Evolutionary conservation across 345 rosid species (phyloP), one percentile per base, ranked within the genome.

Genomic region (Gossypium raimondii): DNA sequence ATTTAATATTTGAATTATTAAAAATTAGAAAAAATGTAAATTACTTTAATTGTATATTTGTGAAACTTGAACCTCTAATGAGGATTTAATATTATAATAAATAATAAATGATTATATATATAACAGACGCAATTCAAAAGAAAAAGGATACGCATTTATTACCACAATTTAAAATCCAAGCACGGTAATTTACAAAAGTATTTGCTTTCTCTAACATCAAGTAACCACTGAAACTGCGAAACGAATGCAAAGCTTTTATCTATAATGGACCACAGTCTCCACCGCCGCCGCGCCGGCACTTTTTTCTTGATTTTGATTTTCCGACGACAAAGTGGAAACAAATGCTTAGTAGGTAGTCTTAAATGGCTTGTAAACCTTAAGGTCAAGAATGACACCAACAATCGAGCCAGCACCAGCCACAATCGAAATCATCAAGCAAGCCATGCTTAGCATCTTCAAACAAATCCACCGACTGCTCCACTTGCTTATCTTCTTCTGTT

Each of bases 391-490:
- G 9, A 88, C 82, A 12, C 91, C 91, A 38, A 78, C 91, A 62
- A 88, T 66, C 11, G 91, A 87, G 29, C 91, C 89, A 24, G 82
- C 84, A 12, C 83, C 65, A 14, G 65, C 41, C 16, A 13, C 43
- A 27, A 27, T 29, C 43, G 41, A 59, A 25, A 59, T 12, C 38
- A 12, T 27, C 38, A 59, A 25, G 17, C 64, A 59, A 59, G 86
- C 84, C 64, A 70, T 66, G 73, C 88, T 86, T 52, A 86, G 73
- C 72, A 78, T 72, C 73, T 86, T 85, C 29, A 88, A 82, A 75
- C 86, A 85, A 4, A 85, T 45, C 92, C 92, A 88, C 70, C 85
- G 85, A 5, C 82, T 75, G 77, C 90, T 84, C 92, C 92, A 86
- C 48, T 71, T 86, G 13, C 77, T 65, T 58, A 85, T 78, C 74